Conservation (phyloP, 305 asterid species). For the Plantago lanceolata region DNA sequence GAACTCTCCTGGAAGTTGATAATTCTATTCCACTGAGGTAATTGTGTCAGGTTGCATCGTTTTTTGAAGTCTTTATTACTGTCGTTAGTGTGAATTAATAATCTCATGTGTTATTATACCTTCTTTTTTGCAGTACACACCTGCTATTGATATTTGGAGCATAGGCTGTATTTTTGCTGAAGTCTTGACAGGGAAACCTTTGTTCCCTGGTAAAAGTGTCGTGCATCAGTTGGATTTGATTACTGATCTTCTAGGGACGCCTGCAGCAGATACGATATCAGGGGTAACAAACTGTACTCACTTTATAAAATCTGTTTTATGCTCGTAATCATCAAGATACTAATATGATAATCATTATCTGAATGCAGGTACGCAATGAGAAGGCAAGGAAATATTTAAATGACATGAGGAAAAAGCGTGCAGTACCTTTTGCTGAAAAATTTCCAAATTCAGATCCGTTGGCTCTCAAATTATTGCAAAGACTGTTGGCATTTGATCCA, state of each 20-base stretch:
- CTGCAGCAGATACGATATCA: conserved; percentile 65
- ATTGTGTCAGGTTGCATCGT: conserved; percentile 53
- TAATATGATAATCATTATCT: conserved; percentile 18
- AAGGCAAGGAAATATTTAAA: conserved; percentile 63
- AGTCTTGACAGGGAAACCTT: conserved; percentile 51
- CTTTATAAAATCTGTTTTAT: neutral
- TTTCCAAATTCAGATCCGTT: conserved; percentile 52
- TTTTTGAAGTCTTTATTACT: conserved; percentile 32
- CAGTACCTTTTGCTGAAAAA: conserved; percentile 49
- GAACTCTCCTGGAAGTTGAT: conserved; percentile 94
- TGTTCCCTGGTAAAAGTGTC: conserved; percentile 65
- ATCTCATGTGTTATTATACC: conserved; percentile 18
- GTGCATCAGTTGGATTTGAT: conserved; percentile 64
- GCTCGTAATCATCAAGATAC: conserved; percentile 18
- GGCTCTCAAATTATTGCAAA: conserved; percentile 50
- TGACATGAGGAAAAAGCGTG: conserved; percentile 46
- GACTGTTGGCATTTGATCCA: conserved; percentile 63
- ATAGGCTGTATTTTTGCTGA: conserved; percentile 63
- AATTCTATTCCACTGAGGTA: conserved; percentile 68
- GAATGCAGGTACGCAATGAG: conserved; percentile 56
- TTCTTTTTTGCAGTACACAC: conserved; percentile 52
- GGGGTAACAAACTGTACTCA: conserved; percentile 44
- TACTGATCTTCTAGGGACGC: conserved; percentile 60
- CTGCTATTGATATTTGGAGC: conserved; percentile 68
- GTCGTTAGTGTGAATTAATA: conserved; percentile 11